Base-by-base conservation (phyloP, 495 filamentous ascomycete species). In the Neurospora intermedia region DNA sequence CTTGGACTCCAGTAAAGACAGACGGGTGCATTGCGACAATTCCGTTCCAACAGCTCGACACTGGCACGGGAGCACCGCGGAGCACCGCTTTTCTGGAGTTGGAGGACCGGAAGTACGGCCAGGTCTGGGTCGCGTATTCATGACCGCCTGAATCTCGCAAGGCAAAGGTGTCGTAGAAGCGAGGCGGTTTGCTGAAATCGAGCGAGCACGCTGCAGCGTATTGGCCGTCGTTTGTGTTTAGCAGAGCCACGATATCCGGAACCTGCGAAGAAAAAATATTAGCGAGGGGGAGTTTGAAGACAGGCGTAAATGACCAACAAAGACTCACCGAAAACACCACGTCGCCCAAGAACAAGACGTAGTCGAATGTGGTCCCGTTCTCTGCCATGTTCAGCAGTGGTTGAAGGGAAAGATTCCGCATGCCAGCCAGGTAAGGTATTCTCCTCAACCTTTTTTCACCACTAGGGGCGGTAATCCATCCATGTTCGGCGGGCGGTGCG, bases 121-220 rank as follows among this genome's bases (percentile, higher is more conserved):
- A 96, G 31, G 86, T 91, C 72, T 88, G 85, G 73, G 88, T 88
- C 9, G 89, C 80, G 18, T 86, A 82, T 71, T 90, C 88, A 71
- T 88, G 79, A 66, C 93, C 94, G 4, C 83, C 74, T 9, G 83
- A 81, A 78, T 96, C 94, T 3, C 93, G 91, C 7, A 95, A 84
- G 23, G 94, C 94, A 78, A 96, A 96, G 2, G 92, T 94, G 77
- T 96, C 94, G 81, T 96, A 94, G 82, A 90, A 94, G 4, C 76
- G 43, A 4, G 91, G 90, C 1, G 91, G 89, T 41, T 87, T 86
- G 70, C 81, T 82, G 76, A 93, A 96, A 78, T 97, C 94, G 73
- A 96, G 82, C 0, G 92, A 88, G 80, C 94, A 97, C 18, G 92
- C 92, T 1, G 94, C 93, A 5, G 91, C 92, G 75, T 95, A 97